These are phyloP conservation scores for Fusarium tjaetaba DNA, from an alignment of 2,329 filamentous ascomycete genomes.

Conservation along the genomic window DNA sequence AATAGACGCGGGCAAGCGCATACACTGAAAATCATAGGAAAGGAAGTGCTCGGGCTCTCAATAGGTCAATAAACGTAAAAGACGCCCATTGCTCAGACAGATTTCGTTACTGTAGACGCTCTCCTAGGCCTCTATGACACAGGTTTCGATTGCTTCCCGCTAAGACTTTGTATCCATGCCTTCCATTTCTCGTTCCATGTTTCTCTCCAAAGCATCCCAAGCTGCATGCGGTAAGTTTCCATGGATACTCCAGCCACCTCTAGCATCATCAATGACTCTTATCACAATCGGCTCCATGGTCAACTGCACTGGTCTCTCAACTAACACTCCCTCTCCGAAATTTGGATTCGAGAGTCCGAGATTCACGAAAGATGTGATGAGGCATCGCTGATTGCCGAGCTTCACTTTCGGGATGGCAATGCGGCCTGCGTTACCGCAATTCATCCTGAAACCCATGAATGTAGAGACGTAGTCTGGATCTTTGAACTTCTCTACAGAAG, in stretches of 20 bases:
- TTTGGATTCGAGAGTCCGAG: background rate
- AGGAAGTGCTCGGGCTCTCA: no score
- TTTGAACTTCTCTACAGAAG: background rate
- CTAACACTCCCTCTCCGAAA: accelerated
- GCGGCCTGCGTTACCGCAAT: background rate
- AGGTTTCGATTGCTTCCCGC: accelerated
- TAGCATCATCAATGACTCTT: background rate
- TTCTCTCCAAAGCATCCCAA: background rate
- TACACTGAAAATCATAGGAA: no score
- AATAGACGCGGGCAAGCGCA: no score
- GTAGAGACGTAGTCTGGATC: background rate
- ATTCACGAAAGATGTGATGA: background rate
- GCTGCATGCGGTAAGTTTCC: background rate
- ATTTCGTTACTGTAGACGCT: accelerated
- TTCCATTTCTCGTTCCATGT: background rate
- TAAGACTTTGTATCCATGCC: accelerated
- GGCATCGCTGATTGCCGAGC: background rate
- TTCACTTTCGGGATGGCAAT: background rate
- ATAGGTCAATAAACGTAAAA: background rate
- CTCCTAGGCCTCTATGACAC: accelerated
- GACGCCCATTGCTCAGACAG: accelerated
- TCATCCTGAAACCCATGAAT: background rate
- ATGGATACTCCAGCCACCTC: background rate
- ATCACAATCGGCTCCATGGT: background rate
- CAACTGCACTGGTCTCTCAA: background rate